These are phyloP conservation scores for Neurospora sp. DNA, from an alignment of 495 filamentous ascomycete genomes.

Conservation along the genomic window DNA sequence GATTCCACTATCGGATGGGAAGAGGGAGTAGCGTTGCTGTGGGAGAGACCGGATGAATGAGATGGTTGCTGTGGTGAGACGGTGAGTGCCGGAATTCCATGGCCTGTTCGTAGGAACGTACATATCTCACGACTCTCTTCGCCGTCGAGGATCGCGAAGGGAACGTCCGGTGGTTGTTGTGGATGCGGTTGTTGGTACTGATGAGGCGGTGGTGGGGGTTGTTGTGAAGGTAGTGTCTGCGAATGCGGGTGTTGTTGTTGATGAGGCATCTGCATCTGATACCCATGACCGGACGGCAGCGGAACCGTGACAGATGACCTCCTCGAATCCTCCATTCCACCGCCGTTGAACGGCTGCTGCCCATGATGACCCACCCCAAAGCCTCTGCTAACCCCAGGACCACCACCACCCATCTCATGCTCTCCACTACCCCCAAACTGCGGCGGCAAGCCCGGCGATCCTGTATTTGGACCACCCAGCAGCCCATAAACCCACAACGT, in stretches of 20 bases:
- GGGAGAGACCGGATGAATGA: background rate
- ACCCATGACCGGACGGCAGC: background rate
- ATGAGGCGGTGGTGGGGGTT: background rate
- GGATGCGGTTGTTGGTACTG: background rate
- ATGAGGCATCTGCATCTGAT: background rate
- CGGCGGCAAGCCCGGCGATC: background rate
- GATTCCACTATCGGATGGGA: background rate
- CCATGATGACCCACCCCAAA: background rate
- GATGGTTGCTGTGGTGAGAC: background rate
- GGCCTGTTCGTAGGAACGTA: conserved; percentile 9
- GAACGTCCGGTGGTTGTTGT: background rate
- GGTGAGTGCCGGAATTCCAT: conserved; percentile 8
- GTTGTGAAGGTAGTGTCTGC: background rate
- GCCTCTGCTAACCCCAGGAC: background rate
- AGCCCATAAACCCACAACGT: conserved; percentile 47
- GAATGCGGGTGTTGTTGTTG: background rate
- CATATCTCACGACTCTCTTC: conserved; percentile 5
- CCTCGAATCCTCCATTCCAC: background rate
- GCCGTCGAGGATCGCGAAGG: conserved; percentile 9
- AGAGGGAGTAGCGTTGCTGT: background rate
- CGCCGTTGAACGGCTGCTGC: background rate
- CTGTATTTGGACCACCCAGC: background rate
- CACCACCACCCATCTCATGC: background rate
- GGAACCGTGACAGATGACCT: background rate
- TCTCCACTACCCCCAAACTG: background rate